Evolutionary conservation across 495 filamentous ascomycete species (phyloP).

Genomic region (Hypoxylon trugodes): DNA sequence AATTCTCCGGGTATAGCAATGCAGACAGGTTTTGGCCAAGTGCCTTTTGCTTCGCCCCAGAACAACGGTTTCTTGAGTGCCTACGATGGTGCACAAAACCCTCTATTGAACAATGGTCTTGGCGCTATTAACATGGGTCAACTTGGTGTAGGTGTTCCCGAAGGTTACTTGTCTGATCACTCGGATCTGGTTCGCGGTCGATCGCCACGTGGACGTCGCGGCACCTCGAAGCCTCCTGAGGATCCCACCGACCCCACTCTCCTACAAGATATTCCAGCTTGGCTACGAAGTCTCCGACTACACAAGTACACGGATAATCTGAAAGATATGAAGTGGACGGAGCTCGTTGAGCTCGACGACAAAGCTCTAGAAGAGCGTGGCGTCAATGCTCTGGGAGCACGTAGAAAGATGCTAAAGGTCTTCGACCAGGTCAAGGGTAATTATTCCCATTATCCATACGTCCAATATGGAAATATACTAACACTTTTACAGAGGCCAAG

Average conservation of each 20-base stretch:
- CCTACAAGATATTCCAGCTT: slow-evolving; percentile 93
- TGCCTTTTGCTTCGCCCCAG: slow-evolving; percentile 88
- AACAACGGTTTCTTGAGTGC: slow-evolving; percentile 95
- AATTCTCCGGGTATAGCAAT: slow-evolving; percentile 90
- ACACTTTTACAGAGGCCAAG: slow-evolving; percentile 58
- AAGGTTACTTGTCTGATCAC: slow-evolving; percentile 95
- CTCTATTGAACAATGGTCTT: slow-evolving; percentile 78
- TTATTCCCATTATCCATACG: slow-evolving; percentile 5
- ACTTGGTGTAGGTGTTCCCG: slow-evolving; percentile 71
- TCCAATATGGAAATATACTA: slow-evolving; percentile 25
- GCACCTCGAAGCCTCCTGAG: slow-evolving; percentile 96
- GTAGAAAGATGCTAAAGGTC: slow-evolving; percentile 98
- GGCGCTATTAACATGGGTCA: slow-evolving; percentile 76
- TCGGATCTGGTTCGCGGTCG: slow-evolving; percentile 89
- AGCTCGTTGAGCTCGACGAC: slow-evolving; percentile 90
- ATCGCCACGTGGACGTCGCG: slow-evolving; percentile 89
- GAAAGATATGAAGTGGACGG: slow-evolving; percentile 97
- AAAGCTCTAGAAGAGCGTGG: slow-evolving; percentile 92
- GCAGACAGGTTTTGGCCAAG: slow-evolving; percentile 71
- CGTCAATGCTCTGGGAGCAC: slow-evolving; percentile 92
- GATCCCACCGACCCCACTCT: slow-evolving; percentile 92
- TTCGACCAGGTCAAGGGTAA: slow-evolving; percentile 91
- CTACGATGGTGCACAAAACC: slow-evolving; percentile 74
- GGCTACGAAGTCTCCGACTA: slow-evolving; percentile 91
- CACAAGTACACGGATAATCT: slow-evolving; percentile 99